phyloP scores from a whole-genome alignment of 2,329 filamentous ascomycete species.

The Lecanicillium sp. region DNA sequence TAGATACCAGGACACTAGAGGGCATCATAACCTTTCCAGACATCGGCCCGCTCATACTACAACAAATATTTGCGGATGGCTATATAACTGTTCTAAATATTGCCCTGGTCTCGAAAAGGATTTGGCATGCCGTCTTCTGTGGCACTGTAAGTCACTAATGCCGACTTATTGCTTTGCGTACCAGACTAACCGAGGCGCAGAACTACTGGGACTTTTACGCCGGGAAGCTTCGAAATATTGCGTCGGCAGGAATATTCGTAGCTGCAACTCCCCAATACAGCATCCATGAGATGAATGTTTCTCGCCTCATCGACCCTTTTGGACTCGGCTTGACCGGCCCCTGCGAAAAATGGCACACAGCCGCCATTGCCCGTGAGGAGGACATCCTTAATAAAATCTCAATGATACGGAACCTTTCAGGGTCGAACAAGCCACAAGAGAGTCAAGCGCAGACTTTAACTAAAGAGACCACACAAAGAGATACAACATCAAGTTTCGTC shows the following conservation, averaged over 20 bases:
- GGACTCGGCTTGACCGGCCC: background rate
- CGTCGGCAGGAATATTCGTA: slow-evolving; percentile 17
- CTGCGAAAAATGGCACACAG: slow-evolving; percentile 9
- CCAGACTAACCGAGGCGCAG: slow-evolving; percentile 9
- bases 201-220: slow-evolving; percentile 19
- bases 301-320: slow-evolving; percentile 7
- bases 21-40: slow-evolving; percentile 1
- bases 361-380: slow-evolving; percentile 10
- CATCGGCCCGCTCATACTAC: slow-evolving; percentile 12
- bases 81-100: slow-evolving; percentile 14
- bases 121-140: slow-evolving; percentile 16
- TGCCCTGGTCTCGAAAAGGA: slow-evolving; percentile 13
- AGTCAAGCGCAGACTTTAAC: too few species aligned
- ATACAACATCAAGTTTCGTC: too few species aligned
- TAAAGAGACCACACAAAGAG: too few species aligned
- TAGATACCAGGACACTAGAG: background rate
- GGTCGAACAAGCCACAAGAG: too few species aligned
- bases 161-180: background rate
- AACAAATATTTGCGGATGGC: slow-evolving; percentile 15
- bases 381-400: slow-evolving; percentile 4
- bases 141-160: slow-evolving; percentile 14
- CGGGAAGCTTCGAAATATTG: slow-evolving; percentile 10
- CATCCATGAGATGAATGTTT: slow-evolving; percentile 11
- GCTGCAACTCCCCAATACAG: slow-evolving; percentile 18
- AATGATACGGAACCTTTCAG: background rate